phyloP scores from a whole-genome alignment of 208 protist species.

The Acanthamoeba comandoni region DNA sequence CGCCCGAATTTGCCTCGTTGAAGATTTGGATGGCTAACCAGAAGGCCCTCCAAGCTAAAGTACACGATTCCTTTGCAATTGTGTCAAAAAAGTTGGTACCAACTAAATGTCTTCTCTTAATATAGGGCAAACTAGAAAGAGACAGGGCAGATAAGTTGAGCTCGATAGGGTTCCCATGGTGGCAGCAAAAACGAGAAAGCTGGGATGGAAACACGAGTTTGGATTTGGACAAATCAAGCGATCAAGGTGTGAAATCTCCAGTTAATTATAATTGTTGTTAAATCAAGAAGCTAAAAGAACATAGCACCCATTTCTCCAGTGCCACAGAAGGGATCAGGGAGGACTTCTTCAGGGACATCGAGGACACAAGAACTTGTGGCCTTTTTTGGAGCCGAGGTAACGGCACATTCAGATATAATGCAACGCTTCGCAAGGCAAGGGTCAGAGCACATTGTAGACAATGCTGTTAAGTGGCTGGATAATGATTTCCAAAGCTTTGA shows the following conservation, averaged over 20 bases:
- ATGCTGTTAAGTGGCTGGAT: constrained; percentile 37
- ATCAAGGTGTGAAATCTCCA: not conserved
- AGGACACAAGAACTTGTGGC: constrained; percentile 11
- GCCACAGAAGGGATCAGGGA: not conserved
- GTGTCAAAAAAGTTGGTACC: not conserved
- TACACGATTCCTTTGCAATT: not conserved
- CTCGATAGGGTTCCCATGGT: constrained; percentile 51
- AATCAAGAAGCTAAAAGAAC: not conserved
- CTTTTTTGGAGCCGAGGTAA: constrained; percentile 5
- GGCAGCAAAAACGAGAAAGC: constrained; percentile 17
- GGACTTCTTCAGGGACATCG: too few relatives aligned
- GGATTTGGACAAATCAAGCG: constrained; percentile 5
- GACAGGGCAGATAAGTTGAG: constrained; percentile 45
- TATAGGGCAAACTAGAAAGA: constrained; percentile 1
- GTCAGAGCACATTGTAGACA: constrained; percentile 39
- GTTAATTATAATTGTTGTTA: not conserved
- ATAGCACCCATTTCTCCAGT: not conserved
- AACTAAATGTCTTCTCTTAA: not conserved
- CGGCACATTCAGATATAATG: not conserved
- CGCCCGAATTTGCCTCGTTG: constrained; percentile 17
- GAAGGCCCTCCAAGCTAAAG: constrained; percentile 59
- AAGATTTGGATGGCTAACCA: constrained; percentile 59
- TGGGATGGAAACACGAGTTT: not conserved
- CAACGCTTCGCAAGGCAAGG: not conserved
- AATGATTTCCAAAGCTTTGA: not conserved